phyloP scores from a whole-genome alignment of 805 yeast genomes.

The Kodamaea kakaduensis region DNA sequence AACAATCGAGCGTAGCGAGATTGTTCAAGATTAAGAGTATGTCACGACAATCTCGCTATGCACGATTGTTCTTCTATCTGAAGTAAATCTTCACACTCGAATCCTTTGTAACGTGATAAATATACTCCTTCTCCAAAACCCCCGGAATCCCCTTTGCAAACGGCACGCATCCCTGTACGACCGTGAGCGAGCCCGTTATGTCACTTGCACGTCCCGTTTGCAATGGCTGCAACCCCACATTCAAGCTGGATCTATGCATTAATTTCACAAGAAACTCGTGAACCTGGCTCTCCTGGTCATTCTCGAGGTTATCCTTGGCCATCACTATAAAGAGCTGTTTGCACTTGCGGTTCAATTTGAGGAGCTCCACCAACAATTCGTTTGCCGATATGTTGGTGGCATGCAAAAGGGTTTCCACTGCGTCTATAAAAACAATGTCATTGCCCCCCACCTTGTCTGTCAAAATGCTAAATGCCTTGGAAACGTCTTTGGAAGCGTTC shows the following conservation, averaged over 20 bases:
- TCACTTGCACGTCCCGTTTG: constrained; percentile 81
- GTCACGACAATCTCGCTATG: background rate
- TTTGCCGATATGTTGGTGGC: constrained; percentile 37
- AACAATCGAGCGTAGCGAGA: too few species aligned
- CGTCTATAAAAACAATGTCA: constrained; percentile 39
- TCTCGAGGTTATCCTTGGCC: constrained; percentile 34
- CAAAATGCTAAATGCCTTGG: constrained; percentile 18
- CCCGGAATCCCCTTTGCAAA: constrained; percentile 14
- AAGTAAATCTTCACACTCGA: constrained; percentile 41
- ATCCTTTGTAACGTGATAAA: constrained; percentile 58
- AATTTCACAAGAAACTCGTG: constrained; percentile 46
- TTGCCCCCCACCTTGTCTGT: constrained; percentile 8
- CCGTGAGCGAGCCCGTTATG: constrained; percentile 65
- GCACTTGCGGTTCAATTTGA: constrained; percentile 29
- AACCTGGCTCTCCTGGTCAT: constrained; percentile 30
- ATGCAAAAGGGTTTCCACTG: constrained; percentile 44
- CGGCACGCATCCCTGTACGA: constrained; percentile 53
- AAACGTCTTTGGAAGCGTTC: constrained; percentile 14
- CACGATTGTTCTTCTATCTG: constrained; percentile 23
- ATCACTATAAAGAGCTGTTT: constrained; percentile 33
- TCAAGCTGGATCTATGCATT: constrained; percentile 47
- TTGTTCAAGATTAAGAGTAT: too few species aligned
- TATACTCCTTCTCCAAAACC: constrained; percentile 58
- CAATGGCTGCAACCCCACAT: constrained; percentile 61
- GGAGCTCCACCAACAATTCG: constrained; percentile 31